Evolutionary conservation across 2,329 filamentous ascomycete genomes (phyloP).

Genomic region (Hypomyces rosellus): DNA sequence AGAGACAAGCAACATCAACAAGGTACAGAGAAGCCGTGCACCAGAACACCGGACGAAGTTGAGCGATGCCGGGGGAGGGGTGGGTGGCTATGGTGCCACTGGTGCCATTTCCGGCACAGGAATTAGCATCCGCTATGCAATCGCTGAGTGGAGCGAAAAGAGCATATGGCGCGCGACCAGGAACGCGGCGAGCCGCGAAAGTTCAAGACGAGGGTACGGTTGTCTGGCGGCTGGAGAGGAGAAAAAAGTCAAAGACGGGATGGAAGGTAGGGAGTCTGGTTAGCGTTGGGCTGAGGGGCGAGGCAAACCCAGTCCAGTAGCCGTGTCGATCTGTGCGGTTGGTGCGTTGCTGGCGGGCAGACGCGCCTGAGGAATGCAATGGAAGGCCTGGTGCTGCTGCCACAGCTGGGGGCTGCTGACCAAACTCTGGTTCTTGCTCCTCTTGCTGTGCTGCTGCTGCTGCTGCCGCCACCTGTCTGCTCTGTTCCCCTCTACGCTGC

Average conservation of each 20-base stretch:
- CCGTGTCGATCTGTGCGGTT: conserved; percentile 7
- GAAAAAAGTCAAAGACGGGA: conserved; percentile 20
- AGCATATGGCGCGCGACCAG: conserved; percentile 15
- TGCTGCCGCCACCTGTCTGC: background rate
- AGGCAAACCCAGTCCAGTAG: conserved; percentile 6
- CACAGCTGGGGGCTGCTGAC: conserved; percentile 4
- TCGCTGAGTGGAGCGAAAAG: conserved; percentile 21
- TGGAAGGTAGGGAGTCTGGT: conserved; percentile 18
- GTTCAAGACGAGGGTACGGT: conserved; percentile 11
- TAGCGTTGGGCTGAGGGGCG: conserved; percentile 9
- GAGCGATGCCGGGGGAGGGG: conserved; percentile 26
- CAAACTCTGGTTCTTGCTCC: background rate
- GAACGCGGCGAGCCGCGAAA: conserved; percentile 17
- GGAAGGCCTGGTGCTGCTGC: conserved; percentile 8
- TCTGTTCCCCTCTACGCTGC: background rate
- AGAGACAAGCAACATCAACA: conserved; percentile 27
- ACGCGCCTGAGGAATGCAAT: conserved; percentile 4
- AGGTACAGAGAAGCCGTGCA: conserved; percentile 20
- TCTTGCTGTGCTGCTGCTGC: conserved; percentile 4
- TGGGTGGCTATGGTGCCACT: conserved; percentile 30
- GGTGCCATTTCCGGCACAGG: conserved; percentile 27
- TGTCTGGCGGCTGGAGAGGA: conserved; percentile 14
- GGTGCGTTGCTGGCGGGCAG: conserved; percentile 2
- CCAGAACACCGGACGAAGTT: conserved; percentile 22
- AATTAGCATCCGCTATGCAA: conserved; percentile 21